Conservation (phyloP, 768 basidiomycete species). For the Lanmaoa pseudosensibilis region DNA sequence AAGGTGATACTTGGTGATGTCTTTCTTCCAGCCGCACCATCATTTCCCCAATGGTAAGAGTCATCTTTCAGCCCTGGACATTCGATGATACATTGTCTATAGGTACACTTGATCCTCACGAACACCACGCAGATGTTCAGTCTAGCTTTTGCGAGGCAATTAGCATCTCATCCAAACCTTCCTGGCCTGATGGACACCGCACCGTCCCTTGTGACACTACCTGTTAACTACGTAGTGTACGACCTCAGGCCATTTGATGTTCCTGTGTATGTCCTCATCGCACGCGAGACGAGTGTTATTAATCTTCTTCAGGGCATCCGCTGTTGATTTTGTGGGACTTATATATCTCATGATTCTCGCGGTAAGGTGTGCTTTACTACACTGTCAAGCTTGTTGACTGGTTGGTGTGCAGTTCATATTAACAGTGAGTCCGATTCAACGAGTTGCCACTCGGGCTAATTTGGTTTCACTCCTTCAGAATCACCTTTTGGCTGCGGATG, state of each 20-base stretch:
- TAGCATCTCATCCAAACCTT: conserved; percentile 30
- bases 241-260: conserved; percentile 60
- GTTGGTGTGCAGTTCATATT: conserved; percentile 24
- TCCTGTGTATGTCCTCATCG: conserved; percentile 46
- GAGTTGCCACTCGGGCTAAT: neutral
- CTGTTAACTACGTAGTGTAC: conserved; percentile 46
- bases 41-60: conserved; percentile 14
- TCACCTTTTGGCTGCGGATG: conserved; percentile 35
- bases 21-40: conserved; percentile 17
- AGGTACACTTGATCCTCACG: conserved; percentile 37
- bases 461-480: conserved; percentile 23
- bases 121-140: conserved; percentile 39
- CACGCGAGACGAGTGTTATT: neutral
- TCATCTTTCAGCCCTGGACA: neutral
- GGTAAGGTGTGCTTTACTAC: conserved; percentile 9
- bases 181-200: conserved; percentile 43
- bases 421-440: conserved; percentile 18
- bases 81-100: neutral
- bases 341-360: conserved; percentile 46
- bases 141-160: conserved; percentile 31
- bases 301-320: conserved; percentile 43
- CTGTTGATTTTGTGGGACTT: conserved; percentile 53
- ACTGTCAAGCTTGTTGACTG: conserved; percentile 2
- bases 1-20: conserved; percentile 1
- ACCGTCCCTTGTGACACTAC: conserved; percentile 49